These are phyloP conservation scores for Rhizoctonia solani DNA, from an alignment of 1,284 basidiomycete genomes.

Conservation along the genomic window DNA sequence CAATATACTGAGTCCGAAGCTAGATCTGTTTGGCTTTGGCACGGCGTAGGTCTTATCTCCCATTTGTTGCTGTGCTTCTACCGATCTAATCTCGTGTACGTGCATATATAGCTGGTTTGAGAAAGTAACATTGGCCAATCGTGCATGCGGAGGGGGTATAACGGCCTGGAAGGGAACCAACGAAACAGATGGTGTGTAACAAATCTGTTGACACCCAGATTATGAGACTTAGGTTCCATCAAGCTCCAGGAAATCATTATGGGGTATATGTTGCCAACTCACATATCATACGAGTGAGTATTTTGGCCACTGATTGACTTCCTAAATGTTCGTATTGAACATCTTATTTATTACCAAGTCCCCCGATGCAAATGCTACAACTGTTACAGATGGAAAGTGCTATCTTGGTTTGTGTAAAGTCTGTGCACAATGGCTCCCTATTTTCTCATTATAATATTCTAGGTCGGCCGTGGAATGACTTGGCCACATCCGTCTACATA, in stretches of 20 bases:
- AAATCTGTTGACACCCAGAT: not conserved
- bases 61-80: not conserved
- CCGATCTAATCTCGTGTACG: not conserved
- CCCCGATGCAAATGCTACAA: slow-evolving; percentile 60
- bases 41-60: slow-evolving; percentile 54
- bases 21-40: slow-evolving; percentile 60
- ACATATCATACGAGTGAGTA: slow-evolving; percentile 51
- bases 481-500: slow-evolving; percentile 60
- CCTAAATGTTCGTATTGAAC: slow-evolving; percentile 3
- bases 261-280: slow-evolving; percentile 66
- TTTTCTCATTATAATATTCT: not conserved
- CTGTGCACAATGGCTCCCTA: not conserved
- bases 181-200: slow-evolving; percentile 48
- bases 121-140: slow-evolving; percentile 59
- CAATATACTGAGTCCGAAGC: not conserved
- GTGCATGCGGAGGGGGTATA: slow-evolving; percentile 66
- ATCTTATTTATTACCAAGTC: slow-evolving; percentile 49
- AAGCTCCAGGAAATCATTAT: slow-evolving; percentile 57
- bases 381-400: slow-evolving; percentile 53
- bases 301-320: not conserved
- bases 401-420: slow-evolving; percentile 47
- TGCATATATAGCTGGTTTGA: slow-evolving; percentile 33
- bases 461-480: slow-evolving; percentile 67
- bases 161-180: slow-evolving; percentile 67
- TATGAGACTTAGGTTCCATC: not conserved